Base-by-base conservation (phyloP, 2,329 filamentous ascomycete species). In the Fusarium azukiicola region DNA sequence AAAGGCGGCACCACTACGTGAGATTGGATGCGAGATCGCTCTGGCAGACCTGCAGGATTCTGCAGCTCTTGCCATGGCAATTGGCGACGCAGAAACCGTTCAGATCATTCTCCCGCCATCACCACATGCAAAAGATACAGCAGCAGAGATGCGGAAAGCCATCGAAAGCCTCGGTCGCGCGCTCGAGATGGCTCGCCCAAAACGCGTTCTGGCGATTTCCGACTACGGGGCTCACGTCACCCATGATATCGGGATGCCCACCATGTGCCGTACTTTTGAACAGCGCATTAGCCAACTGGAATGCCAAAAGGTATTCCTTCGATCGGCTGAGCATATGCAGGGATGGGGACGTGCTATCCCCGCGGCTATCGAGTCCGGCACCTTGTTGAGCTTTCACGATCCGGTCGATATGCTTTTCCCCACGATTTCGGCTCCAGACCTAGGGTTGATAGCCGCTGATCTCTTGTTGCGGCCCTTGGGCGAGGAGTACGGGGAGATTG, bases 161-260 rank as follows among this genome's bases (percentile, higher is more conserved):
- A 64, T 46, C 10, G 38, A 64, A 40, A 64, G 17, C 23, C 61
- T 44, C 16, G 38, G 23, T 44, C 3, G 16, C 8, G 42, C 40
- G 17, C 38, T 64, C 12, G 61, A 46, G 7, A 17, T 27, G 61
- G 61, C 23, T 2, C 23, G 40, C 12, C 61, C 61, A 5, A 64
- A 44, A 23, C 61, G 61, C 3, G 42, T 64, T 23, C 42, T 66
- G 5, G 61, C 61, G 13, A 66, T 66, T 47, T 66, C 61, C n/a
- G 40, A 46, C 40, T 66, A 66, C 3, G 61, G 42, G 23, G 61
- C 23, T 66, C 61, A 47, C 23, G n/a, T 47, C 13, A 21, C 13
- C n/a, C 19, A 46, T 36, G 42, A 66, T n/a, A 66, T 66, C n/a
- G 61, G 61, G 27, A 66, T 46, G 61, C 42, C 42, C 42, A 66